Evolutionary conservation across 2,329 filamentous ascomycete genomes (phyloP).

Genomic region (Claviceps sp.): DNA sequence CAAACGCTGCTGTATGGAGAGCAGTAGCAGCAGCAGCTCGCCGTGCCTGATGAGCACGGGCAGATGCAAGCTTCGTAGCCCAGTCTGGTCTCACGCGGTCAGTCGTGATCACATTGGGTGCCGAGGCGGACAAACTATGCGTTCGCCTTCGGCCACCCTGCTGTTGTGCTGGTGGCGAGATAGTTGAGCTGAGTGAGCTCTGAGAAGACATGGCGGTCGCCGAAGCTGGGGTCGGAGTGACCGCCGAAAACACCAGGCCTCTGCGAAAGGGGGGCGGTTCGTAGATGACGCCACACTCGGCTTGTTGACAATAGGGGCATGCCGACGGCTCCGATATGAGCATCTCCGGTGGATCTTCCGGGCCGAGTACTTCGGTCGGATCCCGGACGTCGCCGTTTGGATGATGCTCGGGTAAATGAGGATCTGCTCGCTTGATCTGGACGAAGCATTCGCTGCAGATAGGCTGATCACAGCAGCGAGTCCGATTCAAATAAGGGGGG

Average conservation of each 20-base stretch:
- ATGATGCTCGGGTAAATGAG: conserved; percentile 72
- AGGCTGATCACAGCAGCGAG: conserved; percentile 85
- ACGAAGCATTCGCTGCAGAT: conserved; percentile 99
- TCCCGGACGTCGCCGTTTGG: conserved; percentile 30
- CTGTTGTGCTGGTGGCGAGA: conserved; percentile 27
- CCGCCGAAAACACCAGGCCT: conserved; percentile 56
- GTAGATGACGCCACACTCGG: conserved; percentile 95
- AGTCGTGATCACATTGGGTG: conserved; percentile 79
- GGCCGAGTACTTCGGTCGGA: conserved; percentile 22
- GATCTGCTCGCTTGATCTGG: conserved; percentile 90
- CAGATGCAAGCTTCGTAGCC: conserved; percentile 76
- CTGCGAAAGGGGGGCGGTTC: conserved; percentile 77
- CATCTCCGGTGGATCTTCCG: conserved; percentile 44
- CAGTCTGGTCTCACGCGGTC: conserved; percentile 89
- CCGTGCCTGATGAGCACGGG: conserved; percentile 71
- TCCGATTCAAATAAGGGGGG: conserved; percentile 85
- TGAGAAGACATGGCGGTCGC: conserved; percentile 74
- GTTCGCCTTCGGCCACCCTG: conserved; percentile 31
- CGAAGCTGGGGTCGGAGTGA: conserved; percentile 23
- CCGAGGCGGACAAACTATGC: conserved; percentile 63
- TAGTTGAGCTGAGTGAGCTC: conserved; percentile 57
- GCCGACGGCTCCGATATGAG: conserved; percentile 83
- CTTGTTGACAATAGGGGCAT: conserved; percentile 89
- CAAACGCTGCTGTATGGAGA: conserved; percentile 84
- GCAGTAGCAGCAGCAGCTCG: conserved; percentile 88